Evolutionary conservation across 768 basidiomycete species (phyloP), one percentile per base, ranked within the genome.

Genomic region (Lanmaoa rubissima): DNA sequence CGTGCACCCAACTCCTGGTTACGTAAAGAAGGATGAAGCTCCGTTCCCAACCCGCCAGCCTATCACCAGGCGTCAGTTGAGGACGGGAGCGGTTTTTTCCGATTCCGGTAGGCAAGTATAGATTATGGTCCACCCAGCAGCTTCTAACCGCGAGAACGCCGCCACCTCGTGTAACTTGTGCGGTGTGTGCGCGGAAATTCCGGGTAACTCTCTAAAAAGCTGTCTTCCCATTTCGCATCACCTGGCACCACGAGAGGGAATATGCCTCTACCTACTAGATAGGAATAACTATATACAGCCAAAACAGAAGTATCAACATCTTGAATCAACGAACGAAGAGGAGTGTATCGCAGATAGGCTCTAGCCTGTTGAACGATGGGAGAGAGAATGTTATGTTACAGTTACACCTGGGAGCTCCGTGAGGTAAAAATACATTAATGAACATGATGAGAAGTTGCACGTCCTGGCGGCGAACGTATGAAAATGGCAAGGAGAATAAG

Each of bases 281-380:
- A 69, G 21, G 48, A 60, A 69, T 69, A 69, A 69, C 69, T 69
- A 71, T 69, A 65, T 67, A 69, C 65, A 67, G 32, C 43, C 54
- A 59, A 59, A 41, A 57, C 10, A 14, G 8, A 45, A 46, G 51
- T 58, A 58, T 56, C 54, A 51, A 48, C 10, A 35, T 54, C 38
- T 54, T 49, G 14, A 55, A 42, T 49, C 48, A 36, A 43, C 17
- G 59, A 62, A 64, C 64, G 38, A 58, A 65, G 53, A 24, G 24
- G 58, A 26, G 43, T 57, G 59, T 56, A 40, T 56, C 57, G 46
- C 54, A 40, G 40, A 43, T 11, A 47, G 54, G 53, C 36, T 39
- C 55, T 59, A 41, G 40, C 47, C 42, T 53, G 34, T 39, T 24
- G 43, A 26, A 16, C 7, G 31, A 54, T 49, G 38, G 40, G 34